A percentile compares a stretch with the other conserved stretches of the same genome.
Evolutionary conservation across 768 basidiomycete genomes (phyloP).

Genomic region (Lactarius sp.): DNA sequence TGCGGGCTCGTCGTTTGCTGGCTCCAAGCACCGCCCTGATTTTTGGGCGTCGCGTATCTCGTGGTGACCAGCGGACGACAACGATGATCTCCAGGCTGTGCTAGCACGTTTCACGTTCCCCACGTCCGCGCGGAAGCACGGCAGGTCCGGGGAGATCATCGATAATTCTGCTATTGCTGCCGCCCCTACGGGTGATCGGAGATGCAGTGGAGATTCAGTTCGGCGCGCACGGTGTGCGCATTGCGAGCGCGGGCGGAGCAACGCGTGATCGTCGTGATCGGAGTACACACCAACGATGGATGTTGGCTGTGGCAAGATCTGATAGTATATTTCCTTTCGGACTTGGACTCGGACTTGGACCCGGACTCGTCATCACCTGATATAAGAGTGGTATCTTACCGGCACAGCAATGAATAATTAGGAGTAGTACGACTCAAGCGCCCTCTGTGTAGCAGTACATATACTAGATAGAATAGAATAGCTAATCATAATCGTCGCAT

Average conservation of each 20-base stretch:
- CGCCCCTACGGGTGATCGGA: neutral
- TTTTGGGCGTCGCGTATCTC: too few species aligned
- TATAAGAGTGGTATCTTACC: neutral
- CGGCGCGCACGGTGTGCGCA: conserved; percentile 7
- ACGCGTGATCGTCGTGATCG: neutral
- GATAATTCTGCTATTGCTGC: neutral
- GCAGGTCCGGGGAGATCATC: conserved; percentile 6
- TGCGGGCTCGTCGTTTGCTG: neutral
- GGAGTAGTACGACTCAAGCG: neutral
- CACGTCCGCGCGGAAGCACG: conserved; percentile 4
- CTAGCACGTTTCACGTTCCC: conserved; percentile 17
- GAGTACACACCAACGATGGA: too few species aligned
- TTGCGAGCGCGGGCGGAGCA: conserved; percentile 2
- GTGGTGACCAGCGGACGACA: neutral
- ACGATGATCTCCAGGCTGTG: conserved; percentile 4
- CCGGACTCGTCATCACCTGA: neutral
- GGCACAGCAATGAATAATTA: neutral
- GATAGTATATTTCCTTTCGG: neutral
- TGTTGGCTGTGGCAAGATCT: neutral
- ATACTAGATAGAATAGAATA: neutral
- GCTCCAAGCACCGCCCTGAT: too few species aligned
- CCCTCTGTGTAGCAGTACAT: neutral
- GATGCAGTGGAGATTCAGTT: neutral
- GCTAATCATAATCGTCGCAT: neutral
- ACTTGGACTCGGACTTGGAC: neutral